These are phyloP conservation scores for Cytospora chrysosperma DNA, from an alignment of 2,329 filamentous ascomycete species.

Conservation along the genomic window DNA sequence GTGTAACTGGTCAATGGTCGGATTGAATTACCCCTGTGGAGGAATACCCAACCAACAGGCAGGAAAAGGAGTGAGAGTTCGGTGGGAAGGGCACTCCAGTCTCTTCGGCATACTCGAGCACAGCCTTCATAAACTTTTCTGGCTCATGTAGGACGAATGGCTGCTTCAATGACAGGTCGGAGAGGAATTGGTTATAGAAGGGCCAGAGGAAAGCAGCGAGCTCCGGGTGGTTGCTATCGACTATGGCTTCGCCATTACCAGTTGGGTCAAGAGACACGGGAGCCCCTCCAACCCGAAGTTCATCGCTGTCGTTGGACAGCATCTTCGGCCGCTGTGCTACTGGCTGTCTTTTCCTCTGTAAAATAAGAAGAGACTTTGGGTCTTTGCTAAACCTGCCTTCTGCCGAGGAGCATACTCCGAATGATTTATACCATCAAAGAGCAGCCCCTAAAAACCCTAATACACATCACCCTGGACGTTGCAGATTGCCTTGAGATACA, in stretches of 20 bases:
- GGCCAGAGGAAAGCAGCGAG: background rate
- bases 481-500: too few species aligned
- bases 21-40: background rate
- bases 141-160: background rate
- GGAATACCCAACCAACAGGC: background rate
- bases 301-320: background rate
- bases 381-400: too few species aligned
- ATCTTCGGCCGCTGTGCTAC: background rate
- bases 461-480: too few species aligned
- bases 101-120: background rate
- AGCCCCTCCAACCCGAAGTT: background rate
- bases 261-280: background rate
- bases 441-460: too few species aligned
- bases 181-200: background rate
- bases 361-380: background rate
- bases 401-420: too few species aligned
- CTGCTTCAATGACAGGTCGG: background rate
- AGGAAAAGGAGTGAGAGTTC: background rate
- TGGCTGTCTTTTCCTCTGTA: background rate
- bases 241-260: background rate
- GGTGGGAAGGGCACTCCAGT: background rate
- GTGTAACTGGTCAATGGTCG: background rate
- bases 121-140: background rate
- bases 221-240: background rate
- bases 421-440: too few species aligned